These are phyloP conservation scores for Vanrija sp. DNA, from an alignment of 1,284 basidiomycete genomes.

Conservation along the genomic window DNA sequence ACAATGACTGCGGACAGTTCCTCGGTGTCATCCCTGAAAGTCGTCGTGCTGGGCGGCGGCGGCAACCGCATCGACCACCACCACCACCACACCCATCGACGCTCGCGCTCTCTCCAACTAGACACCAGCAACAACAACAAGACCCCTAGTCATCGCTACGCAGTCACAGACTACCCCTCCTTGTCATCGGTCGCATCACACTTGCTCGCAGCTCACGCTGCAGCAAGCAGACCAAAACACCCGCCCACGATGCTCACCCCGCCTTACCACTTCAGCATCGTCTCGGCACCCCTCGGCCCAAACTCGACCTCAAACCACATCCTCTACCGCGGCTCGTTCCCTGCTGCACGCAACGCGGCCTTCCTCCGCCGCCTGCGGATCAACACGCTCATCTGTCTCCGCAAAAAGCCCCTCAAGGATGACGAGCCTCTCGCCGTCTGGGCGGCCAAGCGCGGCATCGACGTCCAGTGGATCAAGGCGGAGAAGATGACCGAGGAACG, in stretches of 20 bases:
- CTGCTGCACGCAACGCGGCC: slow-evolving; percentile 34
- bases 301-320: slow-evolving; percentile 12
- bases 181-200: no score
- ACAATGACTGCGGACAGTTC: no score
- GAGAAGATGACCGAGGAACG: slow-evolving; percentile 42
- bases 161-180: no score
- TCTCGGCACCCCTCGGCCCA: slow-evolving; percentile 14
- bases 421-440: slow-evolving; percentile 28
- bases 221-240: not conserved
- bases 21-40: no score
- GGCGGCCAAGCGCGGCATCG: slow-evolving; percentile 24
- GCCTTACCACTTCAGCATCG: slow-evolving; percentile 30
- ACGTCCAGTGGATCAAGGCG: slow-evolving; percentile 38
- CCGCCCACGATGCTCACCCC: slow-evolving; percentile 23
- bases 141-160: no score
- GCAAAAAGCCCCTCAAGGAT: slow-evolving; percentile 50
- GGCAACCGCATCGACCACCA: no score
- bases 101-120: no score
- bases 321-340: slow-evolving; percentile 41
- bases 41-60: no score
- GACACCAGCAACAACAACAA: no score
- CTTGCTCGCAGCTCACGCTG: no score
- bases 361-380: slow-evolving; percentile 50
- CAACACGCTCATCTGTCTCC: slow-evolving; percentile 57
- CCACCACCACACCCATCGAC: no score